These are phyloP conservation scores for Hypoxylon intermedium DNA, from an alignment of 495 filamentous ascomycete species.

Conservation along the genomic window DNA sequence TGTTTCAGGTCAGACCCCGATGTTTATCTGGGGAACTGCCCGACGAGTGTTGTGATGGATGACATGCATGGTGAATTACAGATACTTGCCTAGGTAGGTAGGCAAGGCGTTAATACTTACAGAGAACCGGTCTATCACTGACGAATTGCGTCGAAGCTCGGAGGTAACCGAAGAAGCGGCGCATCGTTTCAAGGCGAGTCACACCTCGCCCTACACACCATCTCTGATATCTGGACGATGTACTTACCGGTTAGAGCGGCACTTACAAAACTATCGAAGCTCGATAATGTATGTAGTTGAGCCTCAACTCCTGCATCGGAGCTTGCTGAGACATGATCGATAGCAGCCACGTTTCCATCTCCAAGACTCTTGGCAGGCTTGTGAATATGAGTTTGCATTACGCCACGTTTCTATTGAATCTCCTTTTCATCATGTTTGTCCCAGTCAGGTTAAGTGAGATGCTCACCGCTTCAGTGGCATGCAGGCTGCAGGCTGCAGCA, in stretches of 20 bases:
- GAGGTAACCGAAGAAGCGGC: no score
- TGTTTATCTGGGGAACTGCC: constrained; percentile 7
- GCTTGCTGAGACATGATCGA: background rate
- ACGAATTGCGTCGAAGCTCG: no score
- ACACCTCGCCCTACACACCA: background rate
- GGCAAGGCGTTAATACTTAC: background rate
- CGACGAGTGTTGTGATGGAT: constrained; percentile 8
- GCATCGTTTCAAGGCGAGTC: background rate
- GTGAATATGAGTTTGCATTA: no score
- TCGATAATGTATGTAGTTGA: background rate
- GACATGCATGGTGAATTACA: constrained; percentile 10
- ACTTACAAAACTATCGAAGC: no score
- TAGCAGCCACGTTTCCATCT: background rate
- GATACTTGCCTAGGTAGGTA: no score
- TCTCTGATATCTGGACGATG: background rate
- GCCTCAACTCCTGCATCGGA: background rate
- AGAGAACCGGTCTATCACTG: constrained; percentile 26
- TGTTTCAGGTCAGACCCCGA: background rate
- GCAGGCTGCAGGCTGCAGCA: no score
- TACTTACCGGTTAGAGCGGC: no score
- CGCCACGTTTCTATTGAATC: no score
- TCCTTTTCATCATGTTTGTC: no score
- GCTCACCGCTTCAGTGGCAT: no score
- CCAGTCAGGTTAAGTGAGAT: no score
- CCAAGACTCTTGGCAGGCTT: no score